Base-by-base conservation (phyloP, 306 rosid genomes). In the Sicyos edulis region DNA sequence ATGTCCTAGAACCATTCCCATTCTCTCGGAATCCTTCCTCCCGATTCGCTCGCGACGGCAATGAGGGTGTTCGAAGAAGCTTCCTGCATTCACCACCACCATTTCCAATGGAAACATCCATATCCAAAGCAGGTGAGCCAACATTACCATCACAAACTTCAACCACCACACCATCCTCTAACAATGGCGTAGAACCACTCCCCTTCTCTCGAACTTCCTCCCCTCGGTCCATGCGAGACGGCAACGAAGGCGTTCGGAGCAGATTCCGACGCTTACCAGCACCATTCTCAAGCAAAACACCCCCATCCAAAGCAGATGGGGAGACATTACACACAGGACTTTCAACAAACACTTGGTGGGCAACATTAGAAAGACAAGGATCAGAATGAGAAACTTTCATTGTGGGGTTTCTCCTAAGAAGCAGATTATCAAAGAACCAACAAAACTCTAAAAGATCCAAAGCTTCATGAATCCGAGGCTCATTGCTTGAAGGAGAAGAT, bases 361-460 rank as follows among this genome's bases (percentile, higher is more conserved):
- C 54, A 11, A 80, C 53, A 4, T 71, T 74, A 4, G 82, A 78
- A 51, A 86, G 85, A 70, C 67, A 80, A 42, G 47, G 47, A 42
- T 42, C 47, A 42, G 47, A 42, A 42, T 42, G 47, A 42, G 47
- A 42, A 81, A 87, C 82, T 29, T 70, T 50, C 82, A 93, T 85
- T 57, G 34, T 83, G 75, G 89, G 81, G 66, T 71, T 86, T 71
- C 75, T 78, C 44, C 68, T 76, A 22, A 7, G 0, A 1, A 93
- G 79, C 82, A 84, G 65, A 82, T 88, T 88, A 16, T 81, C 86
- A 73, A 91, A 93, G 78, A 86, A 91, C 99, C 99, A 93, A 47
- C 79, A 82, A 66, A 86, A 87, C 56, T 93, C 97, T 42, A 91
- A 79, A 78, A 88, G 89, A 84, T 92, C 91, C 53, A 85, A 69